Percentiles rank a stretch among this genome's conserved stretches.
These are phyloP conservation scores for Acanthamoeba lugdunensis DNA, from an alignment of 208 protist species.

Conservation along the genomic window DNA sequence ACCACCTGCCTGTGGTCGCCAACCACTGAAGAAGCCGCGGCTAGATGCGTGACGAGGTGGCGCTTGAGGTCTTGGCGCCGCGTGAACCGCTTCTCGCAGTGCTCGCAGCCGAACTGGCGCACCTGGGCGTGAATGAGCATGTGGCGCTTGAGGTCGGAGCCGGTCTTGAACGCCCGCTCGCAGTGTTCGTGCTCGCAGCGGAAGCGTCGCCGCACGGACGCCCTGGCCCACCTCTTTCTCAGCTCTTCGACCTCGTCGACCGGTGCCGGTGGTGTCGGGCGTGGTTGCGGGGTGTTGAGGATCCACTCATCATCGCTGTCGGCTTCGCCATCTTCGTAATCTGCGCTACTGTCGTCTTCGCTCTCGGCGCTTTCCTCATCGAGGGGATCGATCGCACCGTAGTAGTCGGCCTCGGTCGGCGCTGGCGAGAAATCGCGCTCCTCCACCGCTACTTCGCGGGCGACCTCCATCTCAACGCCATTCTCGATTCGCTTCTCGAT, in stretches of 20 bases:
- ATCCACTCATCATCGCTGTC: neutral
- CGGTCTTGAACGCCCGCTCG: constrained; percentile 10
- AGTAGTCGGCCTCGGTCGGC: neutral
- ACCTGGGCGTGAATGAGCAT: neutral
- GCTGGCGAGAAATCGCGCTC: neutral
- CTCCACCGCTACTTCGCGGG: neutral
- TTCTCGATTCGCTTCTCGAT: neutral
- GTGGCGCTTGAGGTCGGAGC: neutral
- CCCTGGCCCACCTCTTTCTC: neutral
- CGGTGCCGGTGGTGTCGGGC: neutral
- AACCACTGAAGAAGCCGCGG: no score
- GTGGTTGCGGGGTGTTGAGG: neutral
- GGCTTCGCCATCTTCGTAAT: neutral
- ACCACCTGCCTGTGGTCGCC: no score
- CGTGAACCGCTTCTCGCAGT: neutral
- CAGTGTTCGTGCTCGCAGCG: neutral
- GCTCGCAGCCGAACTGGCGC: neutral
- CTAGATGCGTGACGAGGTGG: neutral
- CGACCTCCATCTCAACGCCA: neutral
- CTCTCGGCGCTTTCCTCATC: neutral
- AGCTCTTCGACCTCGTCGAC: neutral
- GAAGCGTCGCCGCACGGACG: neutral
- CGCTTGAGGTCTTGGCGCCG: neutral
- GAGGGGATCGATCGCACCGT: neutral
- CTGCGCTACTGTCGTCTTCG: neutral